Percentiles rank a stretch among this genome's conserved stretches.
These are phyloP conservation scores for Erodium moschatum DNA, from an alignment of 441 rosid genomes.

Conservation along the genomic window DNA sequence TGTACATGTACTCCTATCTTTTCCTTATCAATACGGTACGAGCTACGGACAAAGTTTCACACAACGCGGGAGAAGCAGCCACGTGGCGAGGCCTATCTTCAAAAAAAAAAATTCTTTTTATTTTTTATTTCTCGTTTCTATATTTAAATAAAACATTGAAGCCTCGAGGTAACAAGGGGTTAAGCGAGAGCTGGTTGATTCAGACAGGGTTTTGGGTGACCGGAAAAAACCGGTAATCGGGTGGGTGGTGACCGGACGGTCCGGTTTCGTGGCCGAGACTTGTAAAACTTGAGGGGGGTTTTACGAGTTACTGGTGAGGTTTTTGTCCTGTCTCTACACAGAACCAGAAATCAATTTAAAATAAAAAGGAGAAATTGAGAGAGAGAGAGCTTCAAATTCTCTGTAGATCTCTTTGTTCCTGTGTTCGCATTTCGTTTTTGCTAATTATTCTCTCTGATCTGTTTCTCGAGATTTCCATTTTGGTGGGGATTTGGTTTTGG, in stretches of 20 bases:
- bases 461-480: not conserved
- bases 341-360: not conserved
- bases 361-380: not conserved
- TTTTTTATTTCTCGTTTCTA: no score
- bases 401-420: conserved; percentile 4
- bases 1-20: not conserved
- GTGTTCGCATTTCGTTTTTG: not conserved
- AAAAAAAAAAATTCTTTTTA: no score
- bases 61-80: not conserved
- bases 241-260: not conserved
- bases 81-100: not conserved
- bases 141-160: no score
- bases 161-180: no score
- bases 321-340: conserved; percentile 3
- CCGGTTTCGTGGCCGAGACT: not conserved
- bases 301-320: not conserved
- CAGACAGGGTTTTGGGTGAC: not conserved
- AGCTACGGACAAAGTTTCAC: not conserved
- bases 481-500: not conserved
- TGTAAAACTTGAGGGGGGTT: not conserved
- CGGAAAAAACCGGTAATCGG: not conserved
- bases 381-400: not conserved
- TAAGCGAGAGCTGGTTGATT: not conserved
- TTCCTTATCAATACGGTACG: not conserved
- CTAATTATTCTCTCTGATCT: not conserved